Base-by-base conservation (phyloP, 2,329 filamentous ascomycete species). In the Geoglossum cookeanum region DNA sequence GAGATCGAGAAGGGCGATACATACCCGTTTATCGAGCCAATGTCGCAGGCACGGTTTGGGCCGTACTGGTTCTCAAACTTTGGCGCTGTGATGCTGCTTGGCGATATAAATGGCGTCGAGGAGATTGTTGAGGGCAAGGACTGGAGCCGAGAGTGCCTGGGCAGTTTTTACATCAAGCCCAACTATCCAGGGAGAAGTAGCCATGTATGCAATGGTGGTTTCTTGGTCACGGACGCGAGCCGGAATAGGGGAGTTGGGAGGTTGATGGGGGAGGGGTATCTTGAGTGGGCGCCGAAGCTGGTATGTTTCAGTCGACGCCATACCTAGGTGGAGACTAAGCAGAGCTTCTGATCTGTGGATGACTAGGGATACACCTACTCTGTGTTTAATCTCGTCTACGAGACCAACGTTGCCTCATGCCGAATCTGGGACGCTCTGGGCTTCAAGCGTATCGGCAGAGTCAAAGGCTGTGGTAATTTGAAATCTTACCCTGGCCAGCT, bases 361-460 rank as follows among this genome's bases (percentile, higher is more conserved):
- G 2, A n/a, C 45, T 57, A 80, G 77, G 87, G 88, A 53, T 95
- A 94, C 71, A 85, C 84, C 0, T 94, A 94, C 73, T 90, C 86
- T 45, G 87, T 95, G 61, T 95, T 95, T 76, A 94, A 94, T 69
- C 78, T 94, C 55, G 89, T 94, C 5, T 94, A 94, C 72, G 89
- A 94, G 74, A 94, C 86, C 62, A 94, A 94, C 69, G 84, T 92
- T 29, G 89, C 86, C 0, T 91, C 86, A 35, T 90, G 88, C 68
- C 83, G 85, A 61, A 89, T 94, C 65, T 95, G 89, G 89, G 89
- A 95, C 69, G 85, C 84, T 1, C 78, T 95, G 33, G 88, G 88
- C 59, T 95, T 95, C 74, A 92, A 94, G 75, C 83, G 89, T 58
- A 92, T 95, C 66, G 89, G 89, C 22, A 81, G 86, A 56, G 84